Base-by-base conservation (phyloP, 768 basidiomycete species). In the Russula olivacea region DNA sequence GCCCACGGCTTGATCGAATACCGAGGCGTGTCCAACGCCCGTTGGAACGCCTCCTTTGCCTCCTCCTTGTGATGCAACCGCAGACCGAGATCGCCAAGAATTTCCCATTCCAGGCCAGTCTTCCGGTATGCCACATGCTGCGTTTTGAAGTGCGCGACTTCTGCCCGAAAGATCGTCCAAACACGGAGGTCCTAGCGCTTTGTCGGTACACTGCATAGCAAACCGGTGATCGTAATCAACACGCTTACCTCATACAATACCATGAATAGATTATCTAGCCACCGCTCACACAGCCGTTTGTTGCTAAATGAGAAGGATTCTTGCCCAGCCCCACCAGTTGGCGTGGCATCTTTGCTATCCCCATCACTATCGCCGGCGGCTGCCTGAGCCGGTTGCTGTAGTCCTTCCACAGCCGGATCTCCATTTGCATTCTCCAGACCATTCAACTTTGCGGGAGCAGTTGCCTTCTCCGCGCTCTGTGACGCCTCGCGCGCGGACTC, bases 241-340 rank as follows among this genome's bases (percentile, higher is more conserved):
- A 17, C 73, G 21, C 81, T 41, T 55, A 91, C 94, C 83, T 98
- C 95, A 71, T 98, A 98, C 5, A 99, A 77, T 3, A 98, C 94
- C 93, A 97, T 98, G 78, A 96, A 99, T 64, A 98, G 73, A 68
- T 98, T 98, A 72, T 98, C 95, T 52, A 99, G 79, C 97, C 97
- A 98, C 55, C 96, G 81, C 72, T 98, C 97, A 71, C 97, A 99
- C 41, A 99, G 76, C 52, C 97, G 81, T 79, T 98, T 99, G 75
- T 93, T 98, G 71, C 86, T 93, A 75, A 99, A 97, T 25, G 93
- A 91, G 73, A 91, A 93, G 2, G 87, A 76, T 61, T 91, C 89
- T 45, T 82, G 77, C 3, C 72, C 63, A 1, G 64, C 30, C 12
- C 60, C 60, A 14, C 38, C 30, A 17, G 45, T 36, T 11, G 61